Conservation (phyloP, 352 stramenopile species). For the Pythium diclinum region DNA sequence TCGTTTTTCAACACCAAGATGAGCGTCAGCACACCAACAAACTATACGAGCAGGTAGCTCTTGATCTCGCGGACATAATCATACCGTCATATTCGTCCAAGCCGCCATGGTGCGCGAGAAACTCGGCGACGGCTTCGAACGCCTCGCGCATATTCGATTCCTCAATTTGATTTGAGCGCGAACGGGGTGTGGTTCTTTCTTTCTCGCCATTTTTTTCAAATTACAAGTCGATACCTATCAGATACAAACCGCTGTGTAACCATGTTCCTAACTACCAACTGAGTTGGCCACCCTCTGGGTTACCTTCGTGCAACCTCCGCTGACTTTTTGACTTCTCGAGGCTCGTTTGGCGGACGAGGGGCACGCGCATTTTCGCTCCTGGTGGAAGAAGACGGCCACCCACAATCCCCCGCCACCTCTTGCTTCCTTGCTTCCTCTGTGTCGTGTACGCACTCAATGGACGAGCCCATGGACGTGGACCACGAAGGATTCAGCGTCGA, state of each 20-base stretch:
- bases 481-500: constrained; percentile 33
- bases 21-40: constrained; percentile 1
- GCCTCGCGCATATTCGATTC: constrained; percentile 23
- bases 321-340: constrained; percentile 12
- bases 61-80: neutral
- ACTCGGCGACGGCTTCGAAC: constrained; percentile 31
- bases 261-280: constrained; percentile 9
- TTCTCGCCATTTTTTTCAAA: neutral
- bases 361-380: constrained; percentile 14
- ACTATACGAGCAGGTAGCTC: neutral
- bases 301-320: constrained; percentile 30
- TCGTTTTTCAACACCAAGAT: neutral
- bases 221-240: constrained; percentile 3
- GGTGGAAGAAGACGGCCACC: constrained; percentile 5
- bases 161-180: neutral
- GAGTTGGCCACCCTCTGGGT: constrained; percentile 2
- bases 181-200: neutral
- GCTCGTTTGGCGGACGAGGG: constrained; percentile 5
- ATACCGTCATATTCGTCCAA: constrained; percentile 34
- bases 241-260: neutral
- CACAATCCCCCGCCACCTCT: neutral
- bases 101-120: constrained; percentile 28
- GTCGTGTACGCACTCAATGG: constrained; percentile 14
- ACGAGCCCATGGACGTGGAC: constrained; percentile 33
- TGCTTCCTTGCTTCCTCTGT: neutral